phyloP scores from a whole-genome alignment of 1,139 yeast species.

The Saccharomyces hybrid region DNA sequence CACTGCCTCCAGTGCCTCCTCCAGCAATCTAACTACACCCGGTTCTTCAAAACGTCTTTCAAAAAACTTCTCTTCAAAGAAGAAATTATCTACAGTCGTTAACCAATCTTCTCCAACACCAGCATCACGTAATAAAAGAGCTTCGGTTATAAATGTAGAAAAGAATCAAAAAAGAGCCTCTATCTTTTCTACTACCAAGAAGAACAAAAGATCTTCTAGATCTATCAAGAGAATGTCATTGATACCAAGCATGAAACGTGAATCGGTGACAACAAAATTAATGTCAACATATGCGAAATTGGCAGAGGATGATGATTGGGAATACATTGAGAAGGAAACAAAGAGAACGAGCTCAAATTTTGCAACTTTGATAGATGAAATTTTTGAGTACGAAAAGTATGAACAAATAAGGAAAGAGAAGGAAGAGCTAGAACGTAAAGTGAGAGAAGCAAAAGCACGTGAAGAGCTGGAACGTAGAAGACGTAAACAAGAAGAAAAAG shows the following conservation, averaged over 20 bases:
- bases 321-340: slow-evolving; percentile 63
- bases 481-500: slow-evolving; percentile 14
- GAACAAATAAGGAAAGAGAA: slow-evolving; percentile 49
- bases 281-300: slow-evolving; percentile 61
- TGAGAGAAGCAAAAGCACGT: slow-evolving; percentile 43
- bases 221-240: slow-evolving; percentile 32
- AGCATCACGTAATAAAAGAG: slow-evolving; percentile 22
- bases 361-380: slow-evolving; percentile 68
- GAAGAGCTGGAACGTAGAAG: slow-evolving; percentile 44
- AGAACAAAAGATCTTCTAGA: slow-evolving; percentile 26
- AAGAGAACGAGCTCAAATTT: slow-evolving; percentile 72
- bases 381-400: slow-evolving; percentile 57
- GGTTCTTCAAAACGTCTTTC: slow-evolving; percentile 13
- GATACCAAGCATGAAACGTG: slow-evolving; percentile 45
- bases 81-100: slow-evolving; percentile 21
- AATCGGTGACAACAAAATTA: slow-evolving; percentile 55
- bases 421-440: slow-evolving; percentile 38
- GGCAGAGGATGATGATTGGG: slow-evolving; percentile 60
- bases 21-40: slow-evolving; percentile 18
- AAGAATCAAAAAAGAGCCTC: slow-evolving; percentile 33
- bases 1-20: slow-evolving; percentile 14
- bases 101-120: slow-evolving; percentile 29
- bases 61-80: slow-evolving; percentile 10
- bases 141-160: slow-evolving; percentile 16
- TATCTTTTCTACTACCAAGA: slow-evolving; percentile 18